Conservation (phyloP, 2,329 filamentous ascomycete species). For the Hymenoscyphus albidus region DNA sequence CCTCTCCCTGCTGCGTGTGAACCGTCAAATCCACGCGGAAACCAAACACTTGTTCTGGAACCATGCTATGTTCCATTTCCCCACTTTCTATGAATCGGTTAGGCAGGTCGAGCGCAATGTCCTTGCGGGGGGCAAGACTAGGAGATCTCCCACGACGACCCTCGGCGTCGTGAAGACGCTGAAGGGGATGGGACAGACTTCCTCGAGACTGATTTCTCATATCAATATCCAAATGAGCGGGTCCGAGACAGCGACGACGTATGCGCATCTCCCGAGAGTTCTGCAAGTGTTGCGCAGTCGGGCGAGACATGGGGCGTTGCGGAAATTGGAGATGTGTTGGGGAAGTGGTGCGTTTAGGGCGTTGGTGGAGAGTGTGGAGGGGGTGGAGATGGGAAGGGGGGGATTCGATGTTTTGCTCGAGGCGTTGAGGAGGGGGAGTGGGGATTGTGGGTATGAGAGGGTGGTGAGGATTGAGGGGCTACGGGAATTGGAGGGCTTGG, state of each 20-base stretch:
- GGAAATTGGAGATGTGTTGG: neutral
- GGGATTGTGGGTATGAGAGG: constrained; percentile 3
- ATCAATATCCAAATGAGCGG: constrained; percentile 1
- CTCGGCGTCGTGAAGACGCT: constrained; percentile 1
- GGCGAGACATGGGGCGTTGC: constrained; percentile 2
- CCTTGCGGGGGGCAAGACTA: no score
- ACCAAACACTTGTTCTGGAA: constrained; percentile 21
- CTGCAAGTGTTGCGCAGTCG: neutral
- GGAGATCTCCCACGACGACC: neutral
- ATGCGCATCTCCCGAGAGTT: neutral
- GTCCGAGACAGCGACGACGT: neutral
- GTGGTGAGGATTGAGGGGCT: neutral
- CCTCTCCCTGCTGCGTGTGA: constrained; percentile 21
- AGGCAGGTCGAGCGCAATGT: no score
- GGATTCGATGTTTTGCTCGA: neutral
- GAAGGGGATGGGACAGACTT: constrained; percentile 16
- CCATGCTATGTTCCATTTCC: constrained; percentile 18
- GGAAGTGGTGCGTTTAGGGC: neutral
- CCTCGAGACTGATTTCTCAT: neutral
- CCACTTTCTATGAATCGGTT: neutral
- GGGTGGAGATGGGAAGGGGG: neutral
- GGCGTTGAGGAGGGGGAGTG: constrained; percentile 1
- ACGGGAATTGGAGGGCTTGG: neutral
- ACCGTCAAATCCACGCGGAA: constrained; percentile 26
- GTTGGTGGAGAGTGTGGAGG: neutral